Evolutionary conservation across 2,329 filamentous ascomycete species (phyloP).

Genomic region (Calonectria hongkongensis): DNA sequence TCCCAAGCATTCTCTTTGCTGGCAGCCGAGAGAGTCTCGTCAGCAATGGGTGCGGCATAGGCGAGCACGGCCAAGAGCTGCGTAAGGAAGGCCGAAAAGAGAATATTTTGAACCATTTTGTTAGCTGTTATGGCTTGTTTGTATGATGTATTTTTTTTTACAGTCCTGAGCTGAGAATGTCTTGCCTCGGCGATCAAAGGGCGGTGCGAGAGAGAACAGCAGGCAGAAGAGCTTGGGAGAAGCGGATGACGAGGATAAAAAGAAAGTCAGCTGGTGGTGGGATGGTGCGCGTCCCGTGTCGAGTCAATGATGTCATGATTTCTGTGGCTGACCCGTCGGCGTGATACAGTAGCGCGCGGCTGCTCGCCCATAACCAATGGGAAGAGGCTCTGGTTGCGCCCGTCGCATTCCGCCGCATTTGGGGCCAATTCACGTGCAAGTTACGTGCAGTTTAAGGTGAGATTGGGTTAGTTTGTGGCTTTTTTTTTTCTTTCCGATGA

Average conservation of each 20-base stretch:
- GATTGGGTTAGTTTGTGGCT: not conserved
- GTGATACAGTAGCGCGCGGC: slow-evolving; percentile 4
- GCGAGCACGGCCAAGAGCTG: slow-evolving; percentile 23
- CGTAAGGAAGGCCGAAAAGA: slow-evolving; percentile 5
- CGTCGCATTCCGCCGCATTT: not conserved
- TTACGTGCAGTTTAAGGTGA: not conserved
- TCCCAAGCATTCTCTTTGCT: slow-evolving; percentile 8
- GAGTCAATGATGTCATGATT: slow-evolving; percentile 18
- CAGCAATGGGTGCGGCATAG: slow-evolving; percentile 9
- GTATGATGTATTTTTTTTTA: not conserved
- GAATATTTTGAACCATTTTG: slow-evolving; percentile 2
- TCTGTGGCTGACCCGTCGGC: slow-evolving; percentile 5
- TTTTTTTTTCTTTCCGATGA: too few relatives aligned
- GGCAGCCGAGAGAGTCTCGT: slow-evolving; percentile 9
- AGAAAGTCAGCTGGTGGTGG: not conserved
- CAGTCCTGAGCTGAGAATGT: not conserved
- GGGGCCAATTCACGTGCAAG: not conserved
- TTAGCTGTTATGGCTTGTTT: not conserved
- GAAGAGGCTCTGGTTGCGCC: not conserved
- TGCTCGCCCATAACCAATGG: not conserved
- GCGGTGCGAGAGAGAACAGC: not conserved
- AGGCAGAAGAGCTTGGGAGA: not conserved
- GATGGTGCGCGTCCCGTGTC: not conserved
- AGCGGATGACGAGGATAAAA: not conserved
- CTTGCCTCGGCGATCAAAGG: not conserved